Evolutionary conservation across 805 yeast genomes (phyloP).

Genomic region (Candida silvicultrix): DNA sequence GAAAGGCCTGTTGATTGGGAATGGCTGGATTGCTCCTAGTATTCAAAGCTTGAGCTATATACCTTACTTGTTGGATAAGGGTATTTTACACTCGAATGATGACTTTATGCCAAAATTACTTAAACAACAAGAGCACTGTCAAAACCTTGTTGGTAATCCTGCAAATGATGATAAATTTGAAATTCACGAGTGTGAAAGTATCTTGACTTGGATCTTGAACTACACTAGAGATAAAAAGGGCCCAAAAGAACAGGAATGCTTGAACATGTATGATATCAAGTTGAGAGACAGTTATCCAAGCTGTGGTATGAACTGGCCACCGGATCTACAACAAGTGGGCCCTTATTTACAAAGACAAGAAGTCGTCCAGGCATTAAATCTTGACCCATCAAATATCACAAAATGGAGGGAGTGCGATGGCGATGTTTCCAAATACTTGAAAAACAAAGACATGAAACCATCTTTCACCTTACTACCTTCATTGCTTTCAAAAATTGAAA

Average conservation of each 20-base stretch:
- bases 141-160: constrained; percentile 38
- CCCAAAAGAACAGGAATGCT: constrained; percentile 45
- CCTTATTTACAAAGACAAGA: constrained; percentile 44
- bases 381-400: constrained; percentile 31
- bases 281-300: constrained; percentile 69
- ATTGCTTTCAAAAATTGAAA: constrained; percentile 48
- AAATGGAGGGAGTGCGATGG: constrained; percentile 77
- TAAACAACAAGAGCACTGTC: constrained; percentile 52
- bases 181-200: constrained; percentile 38
- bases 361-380: constrained; percentile 48
- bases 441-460: constrained; percentile 48
- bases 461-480: constrained; percentile 63
- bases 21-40: constrained; percentile 92
- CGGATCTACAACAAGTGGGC: constrained; percentile 43
- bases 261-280: constrained; percentile 79
- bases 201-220: constrained; percentile 25
- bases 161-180: constrained; percentile 22
- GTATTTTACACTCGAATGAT: constrained; percentile 40
- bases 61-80: constrained; percentile 60
- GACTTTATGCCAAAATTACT: constrained; percentile 36
- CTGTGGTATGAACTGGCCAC: constrained; percentile 95
- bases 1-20: constrained; percentile 73
- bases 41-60: constrained; percentile 75
- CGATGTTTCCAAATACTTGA: constrained; percentile 46
- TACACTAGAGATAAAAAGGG: constrained; percentile 25